A percentile compares a stretch with the other conserved stretches of the same genome.
Conservation (phyloP, 352 stramenopile species). For the Phytopythium helicoides region DNA sequence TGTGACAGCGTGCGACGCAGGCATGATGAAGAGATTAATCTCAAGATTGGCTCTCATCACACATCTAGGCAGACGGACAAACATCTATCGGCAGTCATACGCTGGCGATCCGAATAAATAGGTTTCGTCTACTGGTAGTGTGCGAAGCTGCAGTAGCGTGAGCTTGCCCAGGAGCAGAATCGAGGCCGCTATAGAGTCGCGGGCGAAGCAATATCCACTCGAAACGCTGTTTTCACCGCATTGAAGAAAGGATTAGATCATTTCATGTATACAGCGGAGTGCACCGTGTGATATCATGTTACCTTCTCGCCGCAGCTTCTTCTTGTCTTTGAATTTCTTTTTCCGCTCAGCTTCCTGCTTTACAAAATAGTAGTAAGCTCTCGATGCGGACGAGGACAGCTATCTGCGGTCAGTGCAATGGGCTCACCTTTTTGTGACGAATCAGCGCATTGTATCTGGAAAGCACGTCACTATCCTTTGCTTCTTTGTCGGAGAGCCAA, state of each 20-base stretch:
- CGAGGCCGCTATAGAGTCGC: neutral
- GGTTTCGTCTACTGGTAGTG: neutral
- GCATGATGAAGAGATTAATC: too few species aligned
- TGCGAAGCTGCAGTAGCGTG: neutral
- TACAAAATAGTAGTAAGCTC: too few species aligned
- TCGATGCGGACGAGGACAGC: neutral
- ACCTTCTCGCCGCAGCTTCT: constrained; percentile 64
- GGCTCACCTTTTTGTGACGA: constrained; percentile 59
- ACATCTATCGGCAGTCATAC: neutral
- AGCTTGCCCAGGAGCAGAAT: neutral
- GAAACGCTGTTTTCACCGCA: neutral
- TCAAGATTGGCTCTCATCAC: neutral
- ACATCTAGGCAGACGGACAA: neutral
- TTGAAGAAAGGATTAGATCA: too few species aligned
- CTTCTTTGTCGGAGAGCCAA: constrained; percentile 52
- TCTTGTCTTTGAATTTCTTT: constrained; percentile 74
- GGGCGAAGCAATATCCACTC: constrained; percentile 1
- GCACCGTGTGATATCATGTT: too few species aligned
- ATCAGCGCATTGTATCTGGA: constrained; percentile 61
- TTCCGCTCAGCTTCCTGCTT: constrained; percentile 68
- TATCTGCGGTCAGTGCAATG: neutral
- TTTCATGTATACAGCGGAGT: too few species aligned
- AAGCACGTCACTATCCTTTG: constrained; percentile 41
- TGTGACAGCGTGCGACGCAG: too few species aligned
- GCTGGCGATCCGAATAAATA: constrained; percentile 6